Base-by-base conservation (phyloP, 2,329 filamentous ascomycete genomes). In the Scolecobasidium constrictum region DNA sequence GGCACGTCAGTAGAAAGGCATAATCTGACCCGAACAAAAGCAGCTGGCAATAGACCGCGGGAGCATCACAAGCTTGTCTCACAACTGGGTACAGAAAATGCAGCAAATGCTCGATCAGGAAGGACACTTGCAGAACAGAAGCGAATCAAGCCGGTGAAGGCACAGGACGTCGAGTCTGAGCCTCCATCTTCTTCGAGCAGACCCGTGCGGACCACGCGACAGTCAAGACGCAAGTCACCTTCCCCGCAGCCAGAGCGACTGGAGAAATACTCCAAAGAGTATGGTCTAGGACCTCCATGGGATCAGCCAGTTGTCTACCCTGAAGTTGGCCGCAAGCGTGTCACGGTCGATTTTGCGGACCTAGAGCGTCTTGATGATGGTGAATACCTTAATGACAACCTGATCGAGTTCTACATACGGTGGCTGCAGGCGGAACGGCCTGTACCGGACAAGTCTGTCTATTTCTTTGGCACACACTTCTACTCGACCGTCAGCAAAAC, bases 401-500 rank as follows among this genome's bases (percentile, higher is more conserved):
- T 98, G 20, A 83, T 98, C 50, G 79, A 77, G 40, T 95, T 95
- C 57, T 94, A 93, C 56, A 69, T 94, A 43, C 43, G 37, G 17
- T 16, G 20, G 15, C 11, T 19, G 19, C 12, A 9, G 21, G 35
- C 21, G 23, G 35, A 18, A n/a, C 21, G 12, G 9, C 6, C 11
- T 11, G 18, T 7, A 6, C 26, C 26, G 9, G 23, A 9, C 26
- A 38, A 46, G 19, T 9, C 26, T n/a, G 77, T 94, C 3, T 86
- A 93, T 57, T 83, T 94, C 51, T 90, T 94, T 67, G 96, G 88
- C 57, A 92, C 86, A 0, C 94, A 86, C 61, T 95, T 96, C 62
- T 96, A 84, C 56, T 77, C 81, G 16, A 81, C 80, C 38, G 9
- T 31, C n/a, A 9, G 9, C 26, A n/a, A 31, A 7, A 31, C 26